Conservation (phyloP, 1,284 basidiomycete species). For the Erythrobasidium hasegawianum region DNA sequence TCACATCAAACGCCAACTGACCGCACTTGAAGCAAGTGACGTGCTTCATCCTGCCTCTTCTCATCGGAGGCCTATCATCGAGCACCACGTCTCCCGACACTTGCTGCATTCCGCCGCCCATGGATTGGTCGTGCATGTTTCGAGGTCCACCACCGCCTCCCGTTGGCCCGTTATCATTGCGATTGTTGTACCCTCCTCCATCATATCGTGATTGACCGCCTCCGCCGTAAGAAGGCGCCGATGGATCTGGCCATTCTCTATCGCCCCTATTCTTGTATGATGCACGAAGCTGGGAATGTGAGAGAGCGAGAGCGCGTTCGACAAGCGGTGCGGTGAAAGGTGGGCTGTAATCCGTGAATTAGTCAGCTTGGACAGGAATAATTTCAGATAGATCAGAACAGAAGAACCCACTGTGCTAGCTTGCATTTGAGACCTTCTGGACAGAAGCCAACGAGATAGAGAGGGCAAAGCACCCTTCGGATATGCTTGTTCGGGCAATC, state of each 20-base stretch:
- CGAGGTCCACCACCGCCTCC: constrained; percentile 23
- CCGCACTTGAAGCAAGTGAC: constrained; percentile 84
- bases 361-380: neutral
- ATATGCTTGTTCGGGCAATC: constrained; percentile 89
- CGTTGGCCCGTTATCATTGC: constrained; percentile 39
- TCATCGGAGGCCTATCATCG: constrained; percentile 43
- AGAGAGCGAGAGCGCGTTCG: constrained; percentile 12
- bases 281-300: neutral
- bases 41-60: constrained; percentile 73
- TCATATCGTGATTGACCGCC: constrained; percentile 8
- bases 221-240: neutral
- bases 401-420: constrained; percentile 74
- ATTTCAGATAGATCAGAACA: neutral
- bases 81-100: constrained; percentile 42
- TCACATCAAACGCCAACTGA: constrained; percentile 6
- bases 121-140: constrained; percentile 45
- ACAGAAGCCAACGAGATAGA: constrained; percentile 92
- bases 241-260: constrained; percentile 9
- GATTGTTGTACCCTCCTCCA: neutral
- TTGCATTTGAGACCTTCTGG: constrained; percentile 87
- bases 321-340: constrained; percentile 41
- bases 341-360: constrained; percentile 26
- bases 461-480: constrained; percentile 80
- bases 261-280: constrained; percentile 6
- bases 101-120: constrained; percentile 45